phyloP scores from a whole-genome alignment of 306 rosid species.

The Cicer chorassanicum region DNA sequence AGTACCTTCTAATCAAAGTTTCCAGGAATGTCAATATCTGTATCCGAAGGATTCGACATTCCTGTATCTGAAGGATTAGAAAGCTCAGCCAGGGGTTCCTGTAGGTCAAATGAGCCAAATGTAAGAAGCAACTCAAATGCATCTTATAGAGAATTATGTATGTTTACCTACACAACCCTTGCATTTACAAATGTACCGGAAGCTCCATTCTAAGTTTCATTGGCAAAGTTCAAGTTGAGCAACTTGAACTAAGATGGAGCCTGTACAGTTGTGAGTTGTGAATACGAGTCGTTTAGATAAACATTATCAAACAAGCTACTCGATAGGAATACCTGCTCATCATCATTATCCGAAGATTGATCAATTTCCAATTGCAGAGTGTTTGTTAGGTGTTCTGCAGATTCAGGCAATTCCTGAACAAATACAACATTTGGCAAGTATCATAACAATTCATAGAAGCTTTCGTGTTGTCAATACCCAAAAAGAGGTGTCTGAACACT shows the following conservation, averaged over 20 bases:
- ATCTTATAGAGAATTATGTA: constrained; percentile 10
- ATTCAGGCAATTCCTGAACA: constrained; percentile 67
- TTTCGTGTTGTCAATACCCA: constrained; percentile 15
- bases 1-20: constrained; percentile 84
- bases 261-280: constrained; percentile 33
- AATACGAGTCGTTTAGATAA: constrained; percentile 11
- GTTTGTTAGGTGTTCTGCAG: constrained; percentile 54
- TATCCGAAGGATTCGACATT: constrained; percentile 71
- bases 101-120: constrained; percentile 40
- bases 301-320: constrained; percentile 29
- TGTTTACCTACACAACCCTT: constrained; percentile 18
- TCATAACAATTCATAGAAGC: constrained; percentile 26
- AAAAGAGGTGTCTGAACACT: constrained; percentile 19
- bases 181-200: constrained; percentile 13
- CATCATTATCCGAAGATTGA: constrained; percentile 65
- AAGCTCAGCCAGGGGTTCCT: constrained; percentile 87
- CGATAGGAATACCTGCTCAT: constrained; percentile 69
- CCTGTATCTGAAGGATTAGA: constrained; percentile 80
- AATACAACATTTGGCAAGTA: constrained; percentile 29
- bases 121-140: constrained; percentile 43
- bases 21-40: constrained; percentile 78
- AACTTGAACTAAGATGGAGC: constrained; percentile 29
- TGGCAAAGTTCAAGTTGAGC: constrained; percentile 18
- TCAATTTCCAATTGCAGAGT: constrained; percentile 56
- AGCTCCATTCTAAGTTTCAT: constrained; percentile 32